A percentile compares a stretch with the other conserved stretches of the same genome.
phyloP scores from a whole-genome alignment of 768 basidiomycete species.

The Amyloporia xantha region DNA sequence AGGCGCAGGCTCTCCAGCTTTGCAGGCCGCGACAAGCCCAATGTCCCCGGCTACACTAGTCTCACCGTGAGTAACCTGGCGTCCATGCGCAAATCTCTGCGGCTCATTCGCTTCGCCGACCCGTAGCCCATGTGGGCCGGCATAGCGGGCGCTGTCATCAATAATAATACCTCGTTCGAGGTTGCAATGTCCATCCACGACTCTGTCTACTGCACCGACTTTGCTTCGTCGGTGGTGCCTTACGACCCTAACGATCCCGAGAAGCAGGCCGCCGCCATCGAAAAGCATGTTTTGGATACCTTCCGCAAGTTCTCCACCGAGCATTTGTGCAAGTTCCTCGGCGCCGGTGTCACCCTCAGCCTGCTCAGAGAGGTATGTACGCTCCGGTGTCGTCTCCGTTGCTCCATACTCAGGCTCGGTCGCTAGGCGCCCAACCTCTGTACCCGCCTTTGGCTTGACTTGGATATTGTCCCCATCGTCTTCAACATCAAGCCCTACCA shows the following conservation, averaged over 20 bases:
- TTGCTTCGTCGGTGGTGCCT: constrained; percentile 48
- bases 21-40: constrained; percentile 43
- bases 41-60: constrained; percentile 50
- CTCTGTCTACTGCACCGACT: constrained; percentile 81
- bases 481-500: constrained; percentile 84
- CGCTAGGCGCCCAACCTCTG: constrained; percentile 70
- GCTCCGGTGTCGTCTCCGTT: neutral
- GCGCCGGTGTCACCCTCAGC: constrained; percentile 68
- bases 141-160: constrained; percentile 55
- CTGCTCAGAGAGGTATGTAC: constrained; percentile 59
- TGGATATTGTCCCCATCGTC: constrained; percentile 80
- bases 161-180: constrained; percentile 57
- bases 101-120: constrained; percentile 4
- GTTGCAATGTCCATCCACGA: constrained; percentile 78
- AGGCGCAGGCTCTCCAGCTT: constrained; percentile 64
- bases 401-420: neutral
- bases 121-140: constrained; percentile 84
- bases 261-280: constrained; percentile 54
- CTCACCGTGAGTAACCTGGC: constrained; percentile 47
- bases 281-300: constrained; percentile 54
- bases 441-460: constrained; percentile 75
- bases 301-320: constrained; percentile 67
- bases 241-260: constrained; percentile 46
- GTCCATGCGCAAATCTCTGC: neutral
- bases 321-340: constrained; percentile 83